These are phyloP conservation scores for Diaporthe sp. DNA, from an alignment of 2,329 filamentous ascomycete species.

Conservation along the genomic window DNA sequence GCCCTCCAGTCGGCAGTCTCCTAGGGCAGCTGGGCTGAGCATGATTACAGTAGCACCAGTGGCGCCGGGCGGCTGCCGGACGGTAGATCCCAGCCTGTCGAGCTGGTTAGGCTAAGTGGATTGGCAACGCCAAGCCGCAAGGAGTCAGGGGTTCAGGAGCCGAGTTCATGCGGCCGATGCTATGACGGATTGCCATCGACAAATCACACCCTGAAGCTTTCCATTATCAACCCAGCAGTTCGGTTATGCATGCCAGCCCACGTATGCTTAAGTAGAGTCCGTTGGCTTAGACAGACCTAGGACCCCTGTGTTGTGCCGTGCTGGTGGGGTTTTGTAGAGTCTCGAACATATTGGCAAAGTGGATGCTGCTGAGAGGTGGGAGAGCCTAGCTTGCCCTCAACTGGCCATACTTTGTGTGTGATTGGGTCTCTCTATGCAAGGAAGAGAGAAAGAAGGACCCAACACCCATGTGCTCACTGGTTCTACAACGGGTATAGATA, in stretches of 20 bases:
- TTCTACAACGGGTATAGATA: not conserved
- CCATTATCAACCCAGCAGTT: not conserved
- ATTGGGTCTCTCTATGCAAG: not conserved
- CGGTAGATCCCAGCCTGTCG: slow-evolving; percentile 11
- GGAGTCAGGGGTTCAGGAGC: slow-evolving; percentile 12
- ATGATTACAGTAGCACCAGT: not conserved
- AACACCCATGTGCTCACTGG: not conserved
- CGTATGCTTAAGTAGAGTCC: not conserved
- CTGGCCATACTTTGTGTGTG: not conserved
- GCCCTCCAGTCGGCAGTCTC: not conserved
- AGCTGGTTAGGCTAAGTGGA: not conserved
- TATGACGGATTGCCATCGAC: not conserved
- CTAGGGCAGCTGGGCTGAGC: not conserved
- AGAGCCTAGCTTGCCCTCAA: not conserved
- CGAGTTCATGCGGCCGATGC: not conserved
- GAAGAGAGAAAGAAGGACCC: not conserved
- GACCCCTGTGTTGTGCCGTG: not conserved
- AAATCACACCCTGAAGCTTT: slow-evolving; percentile 14
- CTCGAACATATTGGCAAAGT: not conserved
- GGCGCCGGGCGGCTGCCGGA: slow-evolving; percentile 3
- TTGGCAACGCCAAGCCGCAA: slow-evolving; percentile 24
- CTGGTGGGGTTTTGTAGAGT: not conserved
- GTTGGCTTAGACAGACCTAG: not conserved
- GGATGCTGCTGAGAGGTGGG: not conserved
- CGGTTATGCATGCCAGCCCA: not conserved